Base-by-base conservation (phyloP, 768 basidiomycete species). In the Serpula lacrymans region DNA sequence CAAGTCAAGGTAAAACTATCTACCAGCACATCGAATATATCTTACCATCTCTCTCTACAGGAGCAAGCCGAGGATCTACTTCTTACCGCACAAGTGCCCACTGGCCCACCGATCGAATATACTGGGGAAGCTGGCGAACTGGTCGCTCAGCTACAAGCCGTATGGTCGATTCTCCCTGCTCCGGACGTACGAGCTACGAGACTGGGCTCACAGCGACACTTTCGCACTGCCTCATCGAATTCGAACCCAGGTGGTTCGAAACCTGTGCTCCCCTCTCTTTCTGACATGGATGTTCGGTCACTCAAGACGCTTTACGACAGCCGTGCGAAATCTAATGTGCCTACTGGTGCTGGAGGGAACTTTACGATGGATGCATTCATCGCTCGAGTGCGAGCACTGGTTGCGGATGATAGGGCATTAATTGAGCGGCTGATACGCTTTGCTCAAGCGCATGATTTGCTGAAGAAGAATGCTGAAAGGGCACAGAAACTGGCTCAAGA, bases 401-500 rank as follows among this genome's bases (percentile, higher is more conserved):
- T 96, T 38, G 70, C 75, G 24, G 95, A 96, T 59, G 90, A 94
- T 52, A 78, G 81, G 18, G 73, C 85, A 14, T 64, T 97, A 45
- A 89, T 93, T 46, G 87, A 91, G 60, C 76, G 92, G 23, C 66
- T 93, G 27, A 68, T 90, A 37, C 79, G 89, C 18, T 87, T 91
- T 51, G 92, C 88, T 2, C 84, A 89, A 60, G 88, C 91, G 36
- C 86, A 94, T 44, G 92, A 95, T 49, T 55, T 94, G 48, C 73
- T 95, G 46, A 95, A 92, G 74, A 87, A 84, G 66, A 93, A 92
- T 55, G 90, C 91, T 14, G 90, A 91, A 54, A 73, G 90, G 35
- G 92, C 90, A 16, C 87, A 93, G 70, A 91, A 90, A 62, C 73
- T 95, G 21, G 88, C 89, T 3, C 82, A 85, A 59, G 92, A 93